Percentiles rank a stretch among this genome's conserved stretches.
These are phyloP conservation scores for Carex scoparia DNA, from an alignment of 176 grass and related monocot species.

Conservation along the genomic window DNA sequence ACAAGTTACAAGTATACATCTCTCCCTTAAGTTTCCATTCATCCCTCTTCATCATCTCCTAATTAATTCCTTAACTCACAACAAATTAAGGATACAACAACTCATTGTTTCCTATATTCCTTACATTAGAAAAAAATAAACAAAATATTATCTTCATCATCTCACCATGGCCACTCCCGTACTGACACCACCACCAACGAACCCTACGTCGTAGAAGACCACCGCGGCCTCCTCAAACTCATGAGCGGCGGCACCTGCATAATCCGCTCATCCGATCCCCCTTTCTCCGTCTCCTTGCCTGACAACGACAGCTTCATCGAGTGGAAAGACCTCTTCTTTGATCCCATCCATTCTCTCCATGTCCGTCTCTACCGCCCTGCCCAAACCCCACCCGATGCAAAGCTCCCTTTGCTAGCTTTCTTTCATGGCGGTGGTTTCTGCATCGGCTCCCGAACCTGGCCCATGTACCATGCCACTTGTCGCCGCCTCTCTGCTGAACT, in stretches of 20 bases:
- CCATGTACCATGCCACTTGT: constrained; percentile 36
- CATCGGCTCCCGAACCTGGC: constrained; percentile 37
- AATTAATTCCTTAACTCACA: no score
- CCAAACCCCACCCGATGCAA: background rate
- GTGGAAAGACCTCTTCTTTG: constrained; percentile 39
- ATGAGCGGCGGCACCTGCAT: constrained; percentile 36
- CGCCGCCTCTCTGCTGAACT: constrained; percentile 46
- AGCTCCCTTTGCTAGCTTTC: constrained; percentile 24
- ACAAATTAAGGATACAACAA: no score
- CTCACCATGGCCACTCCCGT: background rate
- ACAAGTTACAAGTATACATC: background rate
- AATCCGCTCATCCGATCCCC: constrained; percentile 9
- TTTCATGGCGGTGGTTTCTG: constrained; percentile 56
- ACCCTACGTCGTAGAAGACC: constrained; percentile 5
- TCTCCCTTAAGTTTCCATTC: background rate
- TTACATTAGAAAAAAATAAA: background rate
- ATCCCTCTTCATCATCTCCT: no score
- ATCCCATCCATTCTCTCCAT: constrained; percentile 10
- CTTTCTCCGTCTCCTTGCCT: constrained; percentile 1
- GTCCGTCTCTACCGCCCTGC: background rate
- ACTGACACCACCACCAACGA: background rate
- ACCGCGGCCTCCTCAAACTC: constrained; percentile 23
- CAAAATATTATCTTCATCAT: background rate
- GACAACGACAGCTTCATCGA: constrained; percentile 36
- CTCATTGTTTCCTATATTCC: no score